phyloP scores from a whole-genome alignment of 768 basidiomycete species.

The Russula virescens region DNA sequence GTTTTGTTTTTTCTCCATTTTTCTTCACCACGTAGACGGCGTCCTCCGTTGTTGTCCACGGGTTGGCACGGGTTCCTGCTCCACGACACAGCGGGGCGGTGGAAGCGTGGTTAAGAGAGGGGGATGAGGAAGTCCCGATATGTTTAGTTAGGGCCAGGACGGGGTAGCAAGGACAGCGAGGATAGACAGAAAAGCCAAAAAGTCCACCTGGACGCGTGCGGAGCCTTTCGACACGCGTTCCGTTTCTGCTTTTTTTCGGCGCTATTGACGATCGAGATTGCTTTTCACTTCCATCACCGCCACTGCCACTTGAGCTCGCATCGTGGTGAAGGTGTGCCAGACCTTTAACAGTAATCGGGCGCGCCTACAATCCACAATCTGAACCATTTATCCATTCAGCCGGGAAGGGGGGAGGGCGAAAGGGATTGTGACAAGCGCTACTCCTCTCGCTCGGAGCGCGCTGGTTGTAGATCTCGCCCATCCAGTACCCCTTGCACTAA shows the following conservation, averaged over 20 bases:
- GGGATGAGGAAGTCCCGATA: neutral
- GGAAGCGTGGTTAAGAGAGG: conserved; percentile 1
- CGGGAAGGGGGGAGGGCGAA: neutral
- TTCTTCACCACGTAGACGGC: neutral
- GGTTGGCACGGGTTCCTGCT: neutral
- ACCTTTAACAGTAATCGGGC: neutral
- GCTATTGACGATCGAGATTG: neutral
- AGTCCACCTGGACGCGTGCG: neutral
- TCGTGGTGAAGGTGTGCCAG: conserved; percentile 11
- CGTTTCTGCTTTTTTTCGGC: neutral
- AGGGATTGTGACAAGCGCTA: neutral
- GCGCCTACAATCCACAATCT: neutral
- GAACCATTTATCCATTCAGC: neutral
- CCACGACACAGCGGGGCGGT: conserved; percentile 19
- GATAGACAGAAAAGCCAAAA: neutral
- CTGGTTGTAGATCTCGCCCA: neutral
- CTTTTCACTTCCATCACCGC: conserved; percentile 8
- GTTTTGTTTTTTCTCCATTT: neutral
- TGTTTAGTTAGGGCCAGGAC: neutral
- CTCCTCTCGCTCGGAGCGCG: neutral
- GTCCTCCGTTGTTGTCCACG: neutral
- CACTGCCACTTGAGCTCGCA: conserved; percentile 10
- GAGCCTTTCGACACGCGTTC: neutral
- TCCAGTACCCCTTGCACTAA: neutral
- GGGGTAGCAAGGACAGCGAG: neutral